Conservation (phyloP, 2,329 filamentous ascomycete species). For the Exophiala mesophila region DNA sequence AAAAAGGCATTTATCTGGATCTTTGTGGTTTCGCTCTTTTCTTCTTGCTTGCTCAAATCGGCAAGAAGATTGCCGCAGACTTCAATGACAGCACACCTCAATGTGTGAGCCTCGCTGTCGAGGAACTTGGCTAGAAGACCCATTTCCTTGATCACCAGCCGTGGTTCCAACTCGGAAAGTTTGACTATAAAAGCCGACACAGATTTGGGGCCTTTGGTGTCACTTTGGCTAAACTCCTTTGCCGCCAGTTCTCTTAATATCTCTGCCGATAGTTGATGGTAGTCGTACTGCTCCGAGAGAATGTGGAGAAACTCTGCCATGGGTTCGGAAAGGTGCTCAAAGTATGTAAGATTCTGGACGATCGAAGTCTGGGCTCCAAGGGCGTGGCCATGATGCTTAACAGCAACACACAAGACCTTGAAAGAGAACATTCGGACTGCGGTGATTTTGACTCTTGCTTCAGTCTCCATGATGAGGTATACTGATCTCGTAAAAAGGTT, state of each 20-base stretch:
- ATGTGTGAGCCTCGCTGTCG: constrained; percentile 93
- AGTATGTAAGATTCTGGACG: constrained; percentile 95
- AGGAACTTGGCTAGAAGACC: constrained; percentile 89
- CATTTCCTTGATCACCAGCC: constrained; percentile 95
- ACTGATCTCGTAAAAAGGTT: constrained; percentile 86
- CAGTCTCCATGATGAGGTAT: constrained; percentile 90
- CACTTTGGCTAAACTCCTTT: constrained; percentile 97
- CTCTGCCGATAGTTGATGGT: constrained; percentile 90
- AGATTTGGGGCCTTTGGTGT: constrained; percentile 91
- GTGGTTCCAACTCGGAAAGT: constrained; percentile 84
- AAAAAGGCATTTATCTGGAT: constrained; percentile 96
- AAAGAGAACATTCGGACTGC: constrained; percentile 94
- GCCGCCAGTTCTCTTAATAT: constrained; percentile 90
- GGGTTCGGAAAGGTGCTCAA: constrained; percentile 95
- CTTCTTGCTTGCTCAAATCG: constrained; percentile 85
- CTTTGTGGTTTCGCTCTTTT: constrained; percentile 87
- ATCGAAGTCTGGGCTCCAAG: constrained; percentile 97
- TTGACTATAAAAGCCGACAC: constrained; percentile 91
- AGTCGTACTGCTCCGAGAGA: constrained; percentile 93
- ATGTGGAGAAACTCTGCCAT: constrained; percentile 99
- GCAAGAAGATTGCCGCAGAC: constrained; percentile 93
- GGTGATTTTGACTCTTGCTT: constrained; percentile 83
- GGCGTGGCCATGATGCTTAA: constrained; percentile 96
- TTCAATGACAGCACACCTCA: constrained; percentile 90
- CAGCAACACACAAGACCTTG: constrained; percentile 90